Evolutionary conservation across 495 filamentous ascomycete species (phyloP).

Genomic region (Hyphodiscus hymeniophilus): DNA sequence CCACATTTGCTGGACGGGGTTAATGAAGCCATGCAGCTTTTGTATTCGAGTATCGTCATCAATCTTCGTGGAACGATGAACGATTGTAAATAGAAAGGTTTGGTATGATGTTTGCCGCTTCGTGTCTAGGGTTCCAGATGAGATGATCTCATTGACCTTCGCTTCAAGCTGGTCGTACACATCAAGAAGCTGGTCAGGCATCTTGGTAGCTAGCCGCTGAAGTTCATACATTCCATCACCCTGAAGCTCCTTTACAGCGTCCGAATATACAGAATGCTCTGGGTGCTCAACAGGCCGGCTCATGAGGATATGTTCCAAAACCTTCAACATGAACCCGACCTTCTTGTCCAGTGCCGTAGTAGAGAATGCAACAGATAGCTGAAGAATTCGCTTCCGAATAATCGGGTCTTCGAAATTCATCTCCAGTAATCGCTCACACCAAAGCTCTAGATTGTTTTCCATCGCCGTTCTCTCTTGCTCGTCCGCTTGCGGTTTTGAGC

Average conservation of each 20-base stretch:
- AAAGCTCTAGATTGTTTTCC: constrained; percentile 63
- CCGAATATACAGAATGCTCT: constrained; percentile 63
- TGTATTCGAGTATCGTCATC: constrained; percentile 54
- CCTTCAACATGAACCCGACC: constrained; percentile 70
- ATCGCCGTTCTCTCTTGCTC: constrained; percentile 53
- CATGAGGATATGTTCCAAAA: constrained; percentile 84
- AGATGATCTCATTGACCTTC: constrained; percentile 74
- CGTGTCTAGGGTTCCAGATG: constrained; percentile 64
- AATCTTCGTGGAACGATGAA: constrained; percentile 74
- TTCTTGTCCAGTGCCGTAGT: constrained; percentile 72
- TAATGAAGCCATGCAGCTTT: constrained; percentile 63
- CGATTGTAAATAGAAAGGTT: constrained; percentile 84
- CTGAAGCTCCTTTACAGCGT: constrained; percentile 87
- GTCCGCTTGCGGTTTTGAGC: constrained; percentile 47
- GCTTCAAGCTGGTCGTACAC: constrained; percentile 82
- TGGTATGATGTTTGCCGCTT: constrained; percentile 57
- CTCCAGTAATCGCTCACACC: constrained; percentile 68
- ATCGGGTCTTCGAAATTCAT: constrained; percentile 78
- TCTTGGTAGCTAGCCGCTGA: constrained; percentile 79
- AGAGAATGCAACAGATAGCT: constrained; percentile 78
- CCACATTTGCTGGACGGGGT: constrained; percentile 76
- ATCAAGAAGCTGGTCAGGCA: constrained; percentile 77
- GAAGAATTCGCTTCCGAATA: constrained; percentile 74
- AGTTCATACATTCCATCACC: constrained; percentile 74
- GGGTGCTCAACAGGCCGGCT: constrained; percentile 63